Percentiles rank a stretch among this genome's conserved stretches.
Conservation (phyloP, 2,329 filamentous ascomycete genomes). For the Pleomassaria siparia region DNA sequence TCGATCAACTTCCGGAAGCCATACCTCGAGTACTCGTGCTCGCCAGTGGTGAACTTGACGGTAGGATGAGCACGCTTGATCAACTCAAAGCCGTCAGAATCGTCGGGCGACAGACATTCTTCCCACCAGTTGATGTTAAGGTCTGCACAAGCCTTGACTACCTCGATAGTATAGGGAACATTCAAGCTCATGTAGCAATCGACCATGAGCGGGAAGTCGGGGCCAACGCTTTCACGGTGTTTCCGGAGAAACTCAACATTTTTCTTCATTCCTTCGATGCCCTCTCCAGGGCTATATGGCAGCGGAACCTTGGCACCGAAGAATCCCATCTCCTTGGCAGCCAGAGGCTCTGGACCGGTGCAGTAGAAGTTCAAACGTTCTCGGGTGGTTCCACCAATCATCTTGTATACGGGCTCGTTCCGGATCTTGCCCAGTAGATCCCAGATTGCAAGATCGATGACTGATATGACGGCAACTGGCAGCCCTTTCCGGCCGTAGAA, state of each 20-base stretch:
- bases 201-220: constrained; percentile 90
- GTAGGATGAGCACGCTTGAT: constrained; percentile 89
- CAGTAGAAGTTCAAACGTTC: constrained; percentile 89
- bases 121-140: constrained; percentile 97
- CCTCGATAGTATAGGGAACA: constrained; percentile 87
- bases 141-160: constrained; percentile 79
- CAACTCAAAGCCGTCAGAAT: constrained; percentile 85
- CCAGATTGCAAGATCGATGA: constrained; percentile 92
- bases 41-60: constrained; percentile 91
- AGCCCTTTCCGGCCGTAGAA: constrained; percentile 95
- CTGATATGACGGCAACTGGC: constrained; percentile 86
- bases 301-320: constrained; percentile 87
- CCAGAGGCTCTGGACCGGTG: constrained; percentile 80
- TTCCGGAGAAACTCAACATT: constrained; percentile 87
- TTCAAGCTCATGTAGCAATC: constrained; percentile 98
- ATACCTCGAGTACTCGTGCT: constrained; percentile 93
- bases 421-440: constrained; percentile 89
- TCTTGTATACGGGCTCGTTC: constrained; percentile 89
- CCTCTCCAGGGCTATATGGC: constrained; percentile 87
- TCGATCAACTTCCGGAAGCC: constrained; percentile 94
- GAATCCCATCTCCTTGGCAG: constrained; percentile 85
- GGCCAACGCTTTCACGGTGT: constrained; percentile 81
- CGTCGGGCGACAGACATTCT: constrained; percentile 87
- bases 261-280: constrained; percentile 76
- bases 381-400: constrained; percentile 88